These are phyloP conservation scores for Oxytropis ochrocephala DNA, from an alignment of 306 rosid species.

Conservation along the genomic window DNA sequence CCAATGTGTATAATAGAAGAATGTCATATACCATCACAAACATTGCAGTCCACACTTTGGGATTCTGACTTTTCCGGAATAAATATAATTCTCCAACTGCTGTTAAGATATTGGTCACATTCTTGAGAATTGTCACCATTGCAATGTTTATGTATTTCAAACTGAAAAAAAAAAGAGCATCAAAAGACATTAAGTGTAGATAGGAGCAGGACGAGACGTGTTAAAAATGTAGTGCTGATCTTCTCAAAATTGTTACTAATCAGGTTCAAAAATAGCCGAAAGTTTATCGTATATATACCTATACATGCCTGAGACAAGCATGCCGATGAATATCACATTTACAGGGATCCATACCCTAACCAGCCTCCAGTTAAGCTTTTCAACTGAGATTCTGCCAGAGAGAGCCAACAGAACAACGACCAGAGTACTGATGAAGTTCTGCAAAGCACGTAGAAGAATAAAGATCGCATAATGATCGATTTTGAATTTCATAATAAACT, in stretches of 20 bases:
- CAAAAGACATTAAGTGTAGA: slow-evolving; percentile 3
- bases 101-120: slow-evolving; percentile 74
- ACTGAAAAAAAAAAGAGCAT: slow-evolving; percentile 41
- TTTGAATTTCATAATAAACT: slow-evolving; percentile 1
- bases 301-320: slow-evolving; percentile 91
- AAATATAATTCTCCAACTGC: slow-evolving; percentile 80
- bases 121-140: slow-evolving; percentile 96
- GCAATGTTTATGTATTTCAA: slow-evolving; percentile 81
- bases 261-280: neutral
- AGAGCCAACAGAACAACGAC: slow-evolving; percentile 58
- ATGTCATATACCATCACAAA: slow-evolving; percentile 57
- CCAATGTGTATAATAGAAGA: neutral
- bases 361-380: slow-evolving; percentile 77
- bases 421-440: slow-evolving; percentile 73
- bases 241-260: neutral
- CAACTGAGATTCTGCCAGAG: slow-evolving; percentile 47
- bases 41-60: slow-evolving; percentile 89
- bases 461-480: neutral
- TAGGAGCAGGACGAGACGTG: neutral
- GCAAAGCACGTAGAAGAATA: slow-evolving; percentile 26
- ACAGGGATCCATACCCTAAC: slow-evolving; percentile 84
- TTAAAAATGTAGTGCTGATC: neutral
- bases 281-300: slow-evolving; percentile 48
- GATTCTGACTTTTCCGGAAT: slow-evolving; percentile 65
- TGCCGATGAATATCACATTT: slow-evolving; percentile 76